These are phyloP conservation scores for Fragilariopsis cylindrus DNA, from an alignment of 108 stramenopile genomes.

Conservation along the genomic window DNA sequence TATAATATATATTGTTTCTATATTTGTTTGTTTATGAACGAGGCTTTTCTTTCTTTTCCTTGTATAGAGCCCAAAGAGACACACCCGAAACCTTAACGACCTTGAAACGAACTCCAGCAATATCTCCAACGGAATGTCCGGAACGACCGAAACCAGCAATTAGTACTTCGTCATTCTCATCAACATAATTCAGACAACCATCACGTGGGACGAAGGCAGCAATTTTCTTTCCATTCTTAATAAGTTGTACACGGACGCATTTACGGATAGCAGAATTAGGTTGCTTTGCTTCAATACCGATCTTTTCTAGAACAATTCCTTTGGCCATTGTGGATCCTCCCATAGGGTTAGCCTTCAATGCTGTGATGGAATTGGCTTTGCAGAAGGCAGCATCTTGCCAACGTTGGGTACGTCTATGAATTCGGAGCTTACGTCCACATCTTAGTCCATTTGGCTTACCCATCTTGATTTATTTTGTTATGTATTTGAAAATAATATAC, in stretches of 20 bases:
- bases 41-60: conserved; percentile 99
- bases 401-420: conserved; percentile 95
- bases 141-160: conserved; percentile 99
- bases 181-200: conserved; percentile 99
- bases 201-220: conserved; percentile 99
- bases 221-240: conserved; percentile 99
- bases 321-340: conserved; percentile 99
- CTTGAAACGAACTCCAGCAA: conserved; percentile 99
- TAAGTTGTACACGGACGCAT: conserved; percentile 99
- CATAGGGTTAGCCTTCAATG: conserved; percentile 99
- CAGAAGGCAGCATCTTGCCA: conserved; percentile 95
- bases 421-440: conserved; percentile 99
- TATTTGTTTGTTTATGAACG: conserved; percentile 83
- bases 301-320: conserved; percentile 99
- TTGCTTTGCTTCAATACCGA: conserved; percentile 99
- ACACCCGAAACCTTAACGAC: conserved; percentile 99
- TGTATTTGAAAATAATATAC: background rate
- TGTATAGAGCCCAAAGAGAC: conserved; percentile 98
- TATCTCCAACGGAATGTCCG: conserved; percentile 99
- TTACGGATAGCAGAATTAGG: conserved; percentile 99
- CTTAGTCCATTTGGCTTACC: conserved; percentile 98
- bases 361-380: conserved; percentile 98
- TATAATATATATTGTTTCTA: conserved; percentile 14
- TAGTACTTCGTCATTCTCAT: conserved; percentile 99
- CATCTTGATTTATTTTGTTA: conserved; percentile 53